Conservation (phyloP, 768 basidiomycete genomes). For the Crucibulum laeve region DNA sequence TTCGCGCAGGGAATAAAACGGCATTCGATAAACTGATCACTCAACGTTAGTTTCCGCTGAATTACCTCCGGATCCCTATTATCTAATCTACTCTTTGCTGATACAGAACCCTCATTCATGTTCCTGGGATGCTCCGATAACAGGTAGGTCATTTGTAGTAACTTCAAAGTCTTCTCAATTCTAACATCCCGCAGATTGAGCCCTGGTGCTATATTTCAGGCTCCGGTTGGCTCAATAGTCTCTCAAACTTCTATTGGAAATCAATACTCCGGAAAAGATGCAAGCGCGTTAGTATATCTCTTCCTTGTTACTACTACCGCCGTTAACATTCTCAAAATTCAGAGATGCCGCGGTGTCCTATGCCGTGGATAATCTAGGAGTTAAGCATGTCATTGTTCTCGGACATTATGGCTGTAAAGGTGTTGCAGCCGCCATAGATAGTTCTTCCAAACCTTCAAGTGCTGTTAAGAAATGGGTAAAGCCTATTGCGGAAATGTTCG, state of each 20-base stretch:
- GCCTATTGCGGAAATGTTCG: conserved; percentile 26
- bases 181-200: conserved; percentile 14
- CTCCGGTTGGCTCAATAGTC: conserved; percentile 25
- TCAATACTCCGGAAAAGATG: conserved; percentile 27
- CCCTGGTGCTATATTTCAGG: conserved; percentile 26
- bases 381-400: conserved; percentile 32
- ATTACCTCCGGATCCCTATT: neutral
- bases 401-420: conserved; percentile 36
- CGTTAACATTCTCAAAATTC: neutral
- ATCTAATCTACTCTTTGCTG: neutral
- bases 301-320: neutral
- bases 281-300: conserved; percentile 24
- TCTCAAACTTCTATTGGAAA: conserved; percentile 31
- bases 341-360: conserved; percentile 31
- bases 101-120: conserved; percentile 29
- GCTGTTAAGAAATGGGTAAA: conserved; percentile 25
- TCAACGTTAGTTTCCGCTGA: conserved; percentile 14
- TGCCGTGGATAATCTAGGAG: conserved; percentile 25
- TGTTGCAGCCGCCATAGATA: conserved; percentile 25
- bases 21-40: conserved; percentile 10
- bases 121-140: conserved; percentile 32
- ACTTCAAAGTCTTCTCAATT: neutral
- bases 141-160: conserved; percentile 13
- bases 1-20: conserved; percentile 14
- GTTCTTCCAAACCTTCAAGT: conserved; percentile 13